These are phyloP conservation scores for Allium cepa DNA, from an alignment of 106 monocot species.

Conservation along the genomic window DNA sequence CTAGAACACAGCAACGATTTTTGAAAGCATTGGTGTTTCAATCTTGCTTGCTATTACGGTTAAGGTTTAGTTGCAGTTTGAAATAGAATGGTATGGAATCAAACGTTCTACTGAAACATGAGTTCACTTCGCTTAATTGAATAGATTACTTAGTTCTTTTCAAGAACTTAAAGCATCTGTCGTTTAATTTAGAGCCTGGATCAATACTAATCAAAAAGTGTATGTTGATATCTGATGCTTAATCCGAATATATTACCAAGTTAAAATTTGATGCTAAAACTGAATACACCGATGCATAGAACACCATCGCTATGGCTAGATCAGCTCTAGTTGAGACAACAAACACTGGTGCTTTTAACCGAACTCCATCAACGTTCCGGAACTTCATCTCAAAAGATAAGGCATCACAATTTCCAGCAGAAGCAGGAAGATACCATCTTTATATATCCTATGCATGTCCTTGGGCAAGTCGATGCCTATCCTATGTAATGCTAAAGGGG, in stretches of 20 bases:
- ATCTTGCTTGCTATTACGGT: background rate
- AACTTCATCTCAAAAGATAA: constrained; percentile 64
- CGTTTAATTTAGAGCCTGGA: no score
- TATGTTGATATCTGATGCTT: background rate
- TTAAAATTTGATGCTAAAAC: background rate
- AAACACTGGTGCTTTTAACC: constrained; percentile 63
- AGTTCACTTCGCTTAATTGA: background rate
- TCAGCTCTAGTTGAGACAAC: constrained; percentile 61
- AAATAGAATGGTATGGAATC: no score
- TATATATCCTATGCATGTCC: constrained; percentile 96
- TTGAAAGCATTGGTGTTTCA: background rate
- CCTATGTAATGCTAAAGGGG: constrained; percentile 82
- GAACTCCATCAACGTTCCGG: constrained; percentile 68
- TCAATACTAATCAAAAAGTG: background rate
- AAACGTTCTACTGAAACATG: no score
- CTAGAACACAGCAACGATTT: background rate
- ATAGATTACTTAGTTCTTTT: background rate
- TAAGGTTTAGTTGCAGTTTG: no score
- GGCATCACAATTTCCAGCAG: constrained; percentile 66
- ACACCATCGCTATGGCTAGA: constrained; percentile 38
- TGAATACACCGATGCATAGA: background rate
- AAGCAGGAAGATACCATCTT: constrained; percentile 86
- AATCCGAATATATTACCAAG: background rate
- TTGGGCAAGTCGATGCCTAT: constrained; percentile 90
- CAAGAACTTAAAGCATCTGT: no score